Evolutionary conservation across 306 rosid species (phyloP), one percentile per base, ranked within the genome.

Genomic region (Quercus berberidifolia): DNA sequence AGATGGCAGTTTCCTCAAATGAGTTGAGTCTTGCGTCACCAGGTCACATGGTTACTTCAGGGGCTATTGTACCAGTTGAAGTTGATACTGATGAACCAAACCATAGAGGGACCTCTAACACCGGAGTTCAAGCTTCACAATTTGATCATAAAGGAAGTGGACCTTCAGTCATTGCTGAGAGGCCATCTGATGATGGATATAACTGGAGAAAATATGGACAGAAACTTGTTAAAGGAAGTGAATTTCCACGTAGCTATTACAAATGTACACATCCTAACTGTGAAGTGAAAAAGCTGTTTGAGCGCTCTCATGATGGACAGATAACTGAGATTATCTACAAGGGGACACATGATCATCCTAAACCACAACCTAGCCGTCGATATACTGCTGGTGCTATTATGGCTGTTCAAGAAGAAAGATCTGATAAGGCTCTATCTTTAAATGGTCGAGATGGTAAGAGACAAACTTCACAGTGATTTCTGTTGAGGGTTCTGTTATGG

Each of bases 151-250:
- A 88, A 85, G 90, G 91, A 71, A 81, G 77, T 81, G 90, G 88
- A 68, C 70, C 82, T 85, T 80, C 92, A 30, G 87, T 86, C 68
- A 76, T 88, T 51, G 76, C 85, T 18, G 93, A 90, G 41, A 89
- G 83, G 79, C 55, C 85, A 59, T 90, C 96, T 64, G 95, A 95
- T 73, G 99, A 93, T 82, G 99, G 99, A 77, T 95, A 95, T 83
- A 92, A 95, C 84, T 95, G 99, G 99, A 82, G 99, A 75, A 95
- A 95, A 72, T 95, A 95, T 62, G 99, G 99, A 76, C 98, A 95
- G 84, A 95, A 95, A 78, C 99, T 77, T 63, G 99, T 95, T 78
- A 95, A 95, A 83, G 99, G 99, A 76, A 84, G 99, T 85, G 99
- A 95, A 86, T 95, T 92, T 80, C 99, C 99, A 0, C 97, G 99